These are phyloP conservation scores for Dendrostoma leiphaemia DNA, from an alignment of 2,329 filamentous ascomycete genomes.

Conservation along the genomic window DNA sequence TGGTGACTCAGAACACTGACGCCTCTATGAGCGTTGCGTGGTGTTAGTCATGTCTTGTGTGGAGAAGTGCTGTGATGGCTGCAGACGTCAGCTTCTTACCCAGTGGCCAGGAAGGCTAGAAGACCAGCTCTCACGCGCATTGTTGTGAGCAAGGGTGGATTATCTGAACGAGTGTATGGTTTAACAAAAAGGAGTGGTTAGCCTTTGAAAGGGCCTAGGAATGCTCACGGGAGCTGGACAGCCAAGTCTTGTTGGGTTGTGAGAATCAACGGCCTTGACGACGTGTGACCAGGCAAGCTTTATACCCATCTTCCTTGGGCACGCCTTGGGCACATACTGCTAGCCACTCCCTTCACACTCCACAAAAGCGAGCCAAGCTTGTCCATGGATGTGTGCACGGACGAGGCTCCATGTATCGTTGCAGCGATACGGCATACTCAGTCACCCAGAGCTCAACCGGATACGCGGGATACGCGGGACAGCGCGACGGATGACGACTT, in stretches of 20 bases:
- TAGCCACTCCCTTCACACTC: slow-evolving; percentile 6
- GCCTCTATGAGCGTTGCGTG: slow-evolving; percentile 1
- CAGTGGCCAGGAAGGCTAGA: slow-evolving; percentile 10
- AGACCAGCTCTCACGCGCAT: slow-evolving; percentile 9
- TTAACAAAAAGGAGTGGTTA: slow-evolving; percentile 12
- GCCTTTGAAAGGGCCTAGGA: slow-evolving; percentile 6
- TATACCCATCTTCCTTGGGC: slow-evolving; percentile 1
- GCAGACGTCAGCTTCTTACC: background rate
- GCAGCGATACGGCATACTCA: too few relatives aligned
- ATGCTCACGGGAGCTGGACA: slow-evolving; percentile 8
- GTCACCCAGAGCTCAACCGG: background rate
- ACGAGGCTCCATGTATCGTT: background rate
- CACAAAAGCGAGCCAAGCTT: slow-evolving; percentile 2
- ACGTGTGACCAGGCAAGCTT: background rate
- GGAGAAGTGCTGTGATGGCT: background rate
- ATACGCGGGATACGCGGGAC: background rate
- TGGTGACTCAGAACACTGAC: slow-evolving; percentile 14
- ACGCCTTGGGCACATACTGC: background rate
- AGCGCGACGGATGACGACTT: slow-evolving; percentile 1
- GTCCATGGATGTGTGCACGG: background rate
- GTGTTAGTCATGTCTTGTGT: slow-evolving; percentile 17
- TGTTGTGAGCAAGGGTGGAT: background rate
- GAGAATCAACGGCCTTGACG: background rate
- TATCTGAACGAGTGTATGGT: background rate
- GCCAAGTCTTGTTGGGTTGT: background rate